Conservation (phyloP, 495 filamentous ascomycete species). For the Xylaria curta region DNA sequence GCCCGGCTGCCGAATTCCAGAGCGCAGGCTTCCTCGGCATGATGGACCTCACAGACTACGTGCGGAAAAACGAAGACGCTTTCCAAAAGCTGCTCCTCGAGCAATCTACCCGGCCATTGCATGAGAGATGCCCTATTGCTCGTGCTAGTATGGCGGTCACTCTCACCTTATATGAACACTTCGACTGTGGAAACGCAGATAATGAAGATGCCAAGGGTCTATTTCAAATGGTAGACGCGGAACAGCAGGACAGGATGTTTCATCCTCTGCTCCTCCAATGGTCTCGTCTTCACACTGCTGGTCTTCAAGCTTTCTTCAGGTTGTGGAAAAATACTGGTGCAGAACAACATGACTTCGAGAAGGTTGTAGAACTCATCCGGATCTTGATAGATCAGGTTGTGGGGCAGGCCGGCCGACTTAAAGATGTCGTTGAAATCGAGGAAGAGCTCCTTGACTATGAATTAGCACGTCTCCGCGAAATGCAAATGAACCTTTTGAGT, state of each 20-base stretch:
- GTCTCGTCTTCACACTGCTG: constrained; percentile 91
- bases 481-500: constrained; percentile 96
- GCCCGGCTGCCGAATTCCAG: constrained; percentile 83
- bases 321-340: constrained; percentile 92
- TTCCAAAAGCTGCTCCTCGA: constrained; percentile 93
- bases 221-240: constrained; percentile 79
- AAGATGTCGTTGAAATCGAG: constrained; percentile 87
- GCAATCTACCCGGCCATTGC: constrained; percentile 74
- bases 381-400: constrained; percentile 93
- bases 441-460: constrained; percentile 88
- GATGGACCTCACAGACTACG: constrained; percentile 96
- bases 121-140: constrained; percentile 86
- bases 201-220: constrained; percentile 74
- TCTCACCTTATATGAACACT: constrained; percentile 89
- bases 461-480: constrained; percentile 72
- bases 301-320: constrained; percentile 87
- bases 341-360: constrained; percentile 84
- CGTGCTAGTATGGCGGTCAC: constrained; percentile 88
- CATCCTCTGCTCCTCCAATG: constrained; percentile 89
- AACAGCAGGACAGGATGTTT: constrained; percentile 86
- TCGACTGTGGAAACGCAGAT: constrained; percentile 89
- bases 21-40: constrained; percentile 88
- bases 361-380: constrained; percentile 86
- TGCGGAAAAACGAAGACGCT: constrained; percentile 85
- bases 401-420: constrained; percentile 79